phyloP scores from a whole-genome alignment of 2,329 filamentous ascomycete species.

The Trichoderma sp. region DNA sequence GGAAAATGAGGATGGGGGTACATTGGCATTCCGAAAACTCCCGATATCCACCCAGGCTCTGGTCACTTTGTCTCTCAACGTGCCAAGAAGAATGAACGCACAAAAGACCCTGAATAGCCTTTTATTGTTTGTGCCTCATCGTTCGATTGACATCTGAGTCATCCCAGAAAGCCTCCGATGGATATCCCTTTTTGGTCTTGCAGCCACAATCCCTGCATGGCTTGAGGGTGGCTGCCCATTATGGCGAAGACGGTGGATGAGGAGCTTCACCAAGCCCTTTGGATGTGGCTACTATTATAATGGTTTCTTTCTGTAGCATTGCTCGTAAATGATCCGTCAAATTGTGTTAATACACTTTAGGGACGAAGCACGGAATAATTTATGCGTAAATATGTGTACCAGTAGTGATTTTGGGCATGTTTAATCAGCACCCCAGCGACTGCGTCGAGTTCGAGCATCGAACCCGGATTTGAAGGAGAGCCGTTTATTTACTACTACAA shows the following conservation, averaged over 20 bases:
- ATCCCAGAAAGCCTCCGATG: not conserved
- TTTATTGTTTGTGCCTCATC: not conserved
- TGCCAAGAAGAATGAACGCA: not conserved
- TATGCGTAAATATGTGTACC: not conserved
- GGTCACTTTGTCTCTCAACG: not conserved
- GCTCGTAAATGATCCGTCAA: not conserved
- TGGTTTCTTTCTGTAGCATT: not conserved
- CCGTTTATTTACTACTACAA: not conserved
- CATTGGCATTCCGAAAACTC: conserved; percentile 15
- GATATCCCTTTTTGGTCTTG: not conserved
- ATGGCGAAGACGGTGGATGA: not conserved
- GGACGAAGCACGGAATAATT: not conserved
- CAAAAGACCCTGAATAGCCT: not conserved
- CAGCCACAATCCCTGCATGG: not conserved
- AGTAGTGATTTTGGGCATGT: not conserved
- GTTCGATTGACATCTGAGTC: not conserved
- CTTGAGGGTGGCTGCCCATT: not conserved
- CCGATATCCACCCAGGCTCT: conserved; percentile 9
- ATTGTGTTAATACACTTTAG: not conserved
- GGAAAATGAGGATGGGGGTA: conserved; percentile 17
- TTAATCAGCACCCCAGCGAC: not conserved
- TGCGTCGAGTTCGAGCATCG: not conserved
- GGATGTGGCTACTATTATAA: not conserved
- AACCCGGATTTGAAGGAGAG: not conserved
- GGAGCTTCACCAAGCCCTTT: not conserved